A percentile compares a stretch with the other conserved stretches of the same genome.
phyloP scores from a whole-genome alignment of 1,284 basidiomycete species.

The Ganoderma lingzhi region DNA sequence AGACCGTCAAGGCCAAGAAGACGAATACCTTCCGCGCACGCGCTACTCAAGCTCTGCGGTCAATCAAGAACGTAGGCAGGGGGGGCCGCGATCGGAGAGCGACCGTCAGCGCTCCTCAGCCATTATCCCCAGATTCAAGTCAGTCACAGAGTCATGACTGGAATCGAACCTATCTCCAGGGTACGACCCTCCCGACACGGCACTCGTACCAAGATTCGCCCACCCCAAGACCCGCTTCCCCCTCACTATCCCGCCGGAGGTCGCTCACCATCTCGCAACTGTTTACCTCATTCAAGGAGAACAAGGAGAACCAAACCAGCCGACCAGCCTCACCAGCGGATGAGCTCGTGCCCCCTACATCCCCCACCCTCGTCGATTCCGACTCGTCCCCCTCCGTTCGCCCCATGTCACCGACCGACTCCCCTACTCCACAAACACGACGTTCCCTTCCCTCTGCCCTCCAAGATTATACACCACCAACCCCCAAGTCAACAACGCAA shows the following conservation, averaged over 20 bases:
- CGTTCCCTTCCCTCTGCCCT: constrained; percentile 30
- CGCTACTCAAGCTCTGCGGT: constrained; percentile 66
- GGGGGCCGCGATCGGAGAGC: constrained; percentile 25
- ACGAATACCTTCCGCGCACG: constrained; percentile 63
- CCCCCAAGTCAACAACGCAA: constrained; percentile 15
- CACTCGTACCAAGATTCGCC: constrained; percentile 19
- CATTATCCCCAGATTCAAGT: not conserved
- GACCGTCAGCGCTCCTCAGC: constrained; percentile 29
- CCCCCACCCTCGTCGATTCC: constrained; percentile 22
- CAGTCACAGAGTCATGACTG: not conserved
- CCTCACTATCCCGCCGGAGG: constrained; percentile 35
- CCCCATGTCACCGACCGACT: constrained; percentile 27
- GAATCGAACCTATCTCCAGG: constrained; percentile 8
- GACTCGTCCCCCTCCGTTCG: constrained; percentile 21
- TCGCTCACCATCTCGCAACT: constrained; percentile 40
- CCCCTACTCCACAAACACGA: constrained; percentile 14
- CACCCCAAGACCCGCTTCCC: constrained; percentile 23
- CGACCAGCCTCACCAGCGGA: constrained; percentile 30
- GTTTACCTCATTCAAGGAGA: constrained; percentile 38
- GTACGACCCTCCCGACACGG: constrained; percentile 19
- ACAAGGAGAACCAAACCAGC: constrained; percentile 26
- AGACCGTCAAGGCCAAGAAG: constrained; percentile 45
- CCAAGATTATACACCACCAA: constrained; percentile 32
- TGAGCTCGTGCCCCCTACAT: constrained; percentile 30
- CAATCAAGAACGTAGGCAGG: constrained; percentile 64